These are phyloP conservation scores for Trichoderma sp. DNA, from an alignment of 2,329 filamentous ascomycete genomes.

Conservation along the genomic window DNA sequence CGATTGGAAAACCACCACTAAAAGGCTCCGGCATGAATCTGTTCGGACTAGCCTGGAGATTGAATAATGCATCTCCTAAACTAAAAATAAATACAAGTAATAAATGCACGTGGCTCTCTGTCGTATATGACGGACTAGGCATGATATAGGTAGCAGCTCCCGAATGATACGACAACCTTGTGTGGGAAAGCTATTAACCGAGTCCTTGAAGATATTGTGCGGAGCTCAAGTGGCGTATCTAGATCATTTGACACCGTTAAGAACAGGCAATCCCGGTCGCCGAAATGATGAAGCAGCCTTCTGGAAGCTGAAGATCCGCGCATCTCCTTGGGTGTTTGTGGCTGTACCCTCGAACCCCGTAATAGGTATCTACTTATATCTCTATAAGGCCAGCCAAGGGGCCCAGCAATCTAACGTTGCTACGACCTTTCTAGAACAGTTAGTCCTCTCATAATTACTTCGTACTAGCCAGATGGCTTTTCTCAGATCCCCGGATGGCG, in stretches of 20 bases:
- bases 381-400: constrained; percentile 1
- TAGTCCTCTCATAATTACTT: background rate
- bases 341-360: background rate
- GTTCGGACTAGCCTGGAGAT: background rate
- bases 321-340: constrained; percentile 11
- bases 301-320: constrained; percentile 18
- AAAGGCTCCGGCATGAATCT: background rate
- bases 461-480: background rate
- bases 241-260: background rate
- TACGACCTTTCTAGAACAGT: background rate
- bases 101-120: constrained; percentile 18
- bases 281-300: constrained; percentile 27
- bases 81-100: constrained; percentile 8
- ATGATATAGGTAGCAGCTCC: background rate
- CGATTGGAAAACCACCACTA: background rate
- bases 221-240: background rate
- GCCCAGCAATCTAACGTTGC: background rate
- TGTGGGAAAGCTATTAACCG: background rate
- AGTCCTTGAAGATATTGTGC: background rate
- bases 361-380: constrained; percentile 7
- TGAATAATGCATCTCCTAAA: constrained; percentile 7
- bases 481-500: constrained; percentile 15
- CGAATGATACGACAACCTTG: background rate
- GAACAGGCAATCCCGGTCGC: constrained; percentile 12
- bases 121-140: background rate